Evolutionary conservation across 768 basidiomycete species (phyloP), one percentile per base, ranked within the genome.

Genomic region (Suillus sp.): DNA sequence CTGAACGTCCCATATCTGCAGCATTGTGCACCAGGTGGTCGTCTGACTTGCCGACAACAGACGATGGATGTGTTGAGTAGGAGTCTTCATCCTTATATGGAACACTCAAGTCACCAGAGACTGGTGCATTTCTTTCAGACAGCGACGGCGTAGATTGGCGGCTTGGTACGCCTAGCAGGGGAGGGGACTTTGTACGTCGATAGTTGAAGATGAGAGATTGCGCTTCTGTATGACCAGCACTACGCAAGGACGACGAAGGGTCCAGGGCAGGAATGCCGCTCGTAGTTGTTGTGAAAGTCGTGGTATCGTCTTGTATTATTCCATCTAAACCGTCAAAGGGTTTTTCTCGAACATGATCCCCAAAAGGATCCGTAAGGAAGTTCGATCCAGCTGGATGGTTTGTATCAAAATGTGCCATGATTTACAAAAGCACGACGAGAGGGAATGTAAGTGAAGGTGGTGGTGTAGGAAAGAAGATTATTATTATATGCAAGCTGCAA

Each of bases 1-100:
- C 72, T 32, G 77, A 72, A 57, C 71, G 77, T 18, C 77, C 79
- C 59, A 78, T 76, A 45, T 73, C 79, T 43, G 80, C 77, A 30
- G 81, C 80, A 65, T 82, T 81, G 25, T 74, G 75, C 45, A 87
- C 78, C n/a, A 89, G 75, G 3, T 71, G 71, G 53, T 78, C 72
- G 25, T 76, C 72, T 40, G 63, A 32, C 45, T 72, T 67, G 55
- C 59, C 76, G 32, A 66, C 43, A 42, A 63, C 27, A 20, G 74
- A 67, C 6, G 32, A 45, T 55, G 64, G 53, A 32, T 59, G 72
- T 30, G 61, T 37, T 8, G 69, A 66, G 25, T 64, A 42, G 7
- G 27, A 30, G 30, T 68, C 66, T 2, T 76, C 67, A 25, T 75
- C 74, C 20, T 47, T 68, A 63, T 75, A 75, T 8, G 68, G 62